A percentile compares a stretch with the other conserved stretches of the same genome.
phyloP scores from a whole-genome alignment of 1,284 basidiomycete genomes.

The Ustilago vetiveriae region DNA sequence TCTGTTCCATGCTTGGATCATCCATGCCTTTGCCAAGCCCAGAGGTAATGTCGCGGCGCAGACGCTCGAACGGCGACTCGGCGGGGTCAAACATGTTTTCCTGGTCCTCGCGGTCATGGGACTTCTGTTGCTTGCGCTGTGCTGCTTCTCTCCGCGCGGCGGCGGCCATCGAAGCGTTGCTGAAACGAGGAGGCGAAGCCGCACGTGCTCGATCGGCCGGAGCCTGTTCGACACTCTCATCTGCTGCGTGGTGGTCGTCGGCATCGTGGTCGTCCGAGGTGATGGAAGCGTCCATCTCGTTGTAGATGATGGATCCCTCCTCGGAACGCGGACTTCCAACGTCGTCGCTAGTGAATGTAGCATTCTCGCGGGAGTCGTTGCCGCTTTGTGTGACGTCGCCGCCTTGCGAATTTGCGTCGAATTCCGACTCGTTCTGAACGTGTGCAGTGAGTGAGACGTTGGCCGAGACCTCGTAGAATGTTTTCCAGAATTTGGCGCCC shows the following conservation, averaged over 20 bases:
- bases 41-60: conserved; percentile 65
- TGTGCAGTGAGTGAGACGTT: conserved; percentile 75
- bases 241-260: conserved; percentile 20
- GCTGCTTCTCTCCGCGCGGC: conserved; percentile 73
- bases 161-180: conserved; percentile 69
- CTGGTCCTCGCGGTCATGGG: conserved; percentile 25
- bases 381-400: conserved; percentile 31
- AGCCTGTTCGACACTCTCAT: conserved; percentile 36
- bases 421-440: conserved; percentile 37
- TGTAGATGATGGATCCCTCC: conserved; percentile 31
- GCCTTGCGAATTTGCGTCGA: conserved; percentile 37
- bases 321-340: conserved; percentile 35
- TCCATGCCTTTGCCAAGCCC: conserved; percentile 26
- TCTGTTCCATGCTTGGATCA: conserved; percentile 29
- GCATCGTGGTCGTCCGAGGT: conserved; percentile 8
- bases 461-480: conserved; percentile 90
- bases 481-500: conserved; percentile 93
- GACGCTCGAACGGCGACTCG: conserved; percentile 78
- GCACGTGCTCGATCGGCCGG: conserved; percentile 72
- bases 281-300: conserved; percentile 29
- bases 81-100: conserved; percentile 65
- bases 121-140: conserved; percentile 33
- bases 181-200: conserved; percentile 70
- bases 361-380: conserved; percentile 34
- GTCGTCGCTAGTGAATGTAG: conserved; percentile 33